Conservation (phyloP, 2,329 filamentous ascomycete species). For the Biscogniauxia marginata region DNA sequence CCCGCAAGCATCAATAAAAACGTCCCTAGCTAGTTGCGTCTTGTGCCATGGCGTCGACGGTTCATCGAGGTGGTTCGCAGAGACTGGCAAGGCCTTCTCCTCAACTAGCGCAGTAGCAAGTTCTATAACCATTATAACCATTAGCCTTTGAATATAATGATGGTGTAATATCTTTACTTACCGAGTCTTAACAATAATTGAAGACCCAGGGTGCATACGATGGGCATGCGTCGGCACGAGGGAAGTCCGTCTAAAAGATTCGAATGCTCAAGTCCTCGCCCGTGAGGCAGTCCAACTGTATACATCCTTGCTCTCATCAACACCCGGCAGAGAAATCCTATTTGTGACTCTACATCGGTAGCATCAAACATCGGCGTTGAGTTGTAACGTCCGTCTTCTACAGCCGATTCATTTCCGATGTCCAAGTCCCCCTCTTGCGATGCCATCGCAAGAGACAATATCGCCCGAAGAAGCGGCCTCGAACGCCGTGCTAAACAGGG, state of each 20-base stretch:
- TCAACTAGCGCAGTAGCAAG: constrained; percentile 5
- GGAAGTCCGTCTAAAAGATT: background rate
- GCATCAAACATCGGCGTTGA: background rate
- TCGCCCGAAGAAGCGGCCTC: constrained; percentile 23
- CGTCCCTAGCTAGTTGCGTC: background rate
- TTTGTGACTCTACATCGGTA: background rate
- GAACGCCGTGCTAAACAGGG: constrained; percentile 31
- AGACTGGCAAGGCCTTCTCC: constrained; percentile 1
- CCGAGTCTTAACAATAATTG: constrained; percentile 3
- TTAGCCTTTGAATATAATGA: background rate
- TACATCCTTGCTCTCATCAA: background rate
- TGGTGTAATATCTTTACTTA: background rate
- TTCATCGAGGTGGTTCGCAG: background rate
- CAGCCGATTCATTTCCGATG: background rate
- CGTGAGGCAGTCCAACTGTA: background rate
- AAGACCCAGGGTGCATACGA: background rate
- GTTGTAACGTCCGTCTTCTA: background rate
- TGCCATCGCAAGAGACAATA: constrained; percentile 22
- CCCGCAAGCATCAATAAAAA: constrained; percentile 22
- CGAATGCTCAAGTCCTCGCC: background rate
- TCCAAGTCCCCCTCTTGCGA: background rate
- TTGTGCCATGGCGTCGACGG: constrained; percentile 13
- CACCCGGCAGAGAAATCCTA: background rate
- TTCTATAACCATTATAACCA: background rate
- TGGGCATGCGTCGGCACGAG: background rate